Percentiles rank a stretch among this genome's conserved stretches.
Conservation (phyloP, 805 yeast species). For the Nakazawaea molendinolei region DNA sequence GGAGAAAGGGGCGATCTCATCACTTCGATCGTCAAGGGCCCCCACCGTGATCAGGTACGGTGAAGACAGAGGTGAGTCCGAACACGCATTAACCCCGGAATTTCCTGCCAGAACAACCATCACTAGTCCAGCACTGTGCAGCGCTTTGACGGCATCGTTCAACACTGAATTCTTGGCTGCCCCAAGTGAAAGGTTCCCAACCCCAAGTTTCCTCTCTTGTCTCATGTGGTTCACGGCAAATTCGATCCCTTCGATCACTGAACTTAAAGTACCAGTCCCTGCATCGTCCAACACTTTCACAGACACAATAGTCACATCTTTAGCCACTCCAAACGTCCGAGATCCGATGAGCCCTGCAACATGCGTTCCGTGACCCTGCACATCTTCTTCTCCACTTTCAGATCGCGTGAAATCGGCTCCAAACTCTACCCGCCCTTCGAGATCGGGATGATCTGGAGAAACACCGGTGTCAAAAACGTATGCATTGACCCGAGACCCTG, state of each 20-base stretch:
- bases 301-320: constrained; percentile 55
- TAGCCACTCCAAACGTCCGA: constrained; percentile 75
- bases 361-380: constrained; percentile 88
- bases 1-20: constrained; percentile 69
- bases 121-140: constrained; percentile 63
- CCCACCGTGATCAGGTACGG: constrained; percentile 73
- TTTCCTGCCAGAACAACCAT: constrained; percentile 88
- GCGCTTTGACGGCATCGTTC: constrained; percentile 72
- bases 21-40: constrained; percentile 73
- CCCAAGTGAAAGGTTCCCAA: constrained; percentile 79
- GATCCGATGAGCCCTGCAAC: constrained; percentile 89
- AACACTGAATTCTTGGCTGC: constrained; percentile 60
- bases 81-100: constrained; percentile 69
- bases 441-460: constrained; percentile 50
- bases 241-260: constrained; percentile 61
- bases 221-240: constrained; percentile 56
- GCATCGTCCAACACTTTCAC: constrained; percentile 63
- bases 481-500: constrained; percentile 60
- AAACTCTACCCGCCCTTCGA: constrained; percentile 51
- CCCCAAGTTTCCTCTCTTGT: constrained; percentile 35
- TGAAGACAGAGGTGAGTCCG: constrained; percentile 82
- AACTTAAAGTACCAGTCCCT: constrained; percentile 69
- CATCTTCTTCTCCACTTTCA: constrained; percentile 48
- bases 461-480: constrained; percentile 86
- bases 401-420: constrained; percentile 62